These are phyloP conservation scores for Calophaca sinica DNA, from an alignment of 306 rosid genomes.

Conservation along the genomic window DNA sequence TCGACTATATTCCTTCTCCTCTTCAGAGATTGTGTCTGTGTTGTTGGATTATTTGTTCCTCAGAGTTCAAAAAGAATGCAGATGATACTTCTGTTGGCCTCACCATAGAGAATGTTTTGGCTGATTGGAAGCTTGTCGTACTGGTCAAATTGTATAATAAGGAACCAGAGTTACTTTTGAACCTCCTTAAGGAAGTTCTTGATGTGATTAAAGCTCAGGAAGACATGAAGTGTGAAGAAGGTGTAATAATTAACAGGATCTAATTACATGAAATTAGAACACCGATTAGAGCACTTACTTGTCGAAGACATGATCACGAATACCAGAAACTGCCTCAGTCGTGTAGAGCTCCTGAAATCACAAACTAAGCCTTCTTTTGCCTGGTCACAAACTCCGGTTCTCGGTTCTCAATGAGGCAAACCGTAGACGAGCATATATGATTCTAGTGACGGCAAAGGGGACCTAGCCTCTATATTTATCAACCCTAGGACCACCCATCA, in stretches of 20 bases:
- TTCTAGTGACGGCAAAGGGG: too few species aligned
- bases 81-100: conserved; percentile 48
- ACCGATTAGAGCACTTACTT: too few species aligned
- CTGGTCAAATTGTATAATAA: conserved; percentile 61
- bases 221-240: conserved; percentile 57
- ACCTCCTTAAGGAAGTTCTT: conserved; percentile 77
- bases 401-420: too few species aligned
- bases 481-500: too few species aligned
- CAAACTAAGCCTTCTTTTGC: too few species aligned
- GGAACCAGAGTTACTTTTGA: conserved; percentile 79
- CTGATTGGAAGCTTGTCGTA: conserved; percentile 70
- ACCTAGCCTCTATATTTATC: too few species aligned
- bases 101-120: conserved; percentile 49
- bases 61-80: conserved; percentile 50
- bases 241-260: background rate
- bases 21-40: conserved; percentile 75
- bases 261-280: too few species aligned
- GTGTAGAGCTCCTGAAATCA: too few species aligned
- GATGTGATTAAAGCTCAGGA: conserved; percentile 66
- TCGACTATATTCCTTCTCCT: conserved; percentile 72
- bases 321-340: too few species aligned
- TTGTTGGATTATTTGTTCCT: conserved; percentile 72
- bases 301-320: too few species aligned
- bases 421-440: too few species aligned
- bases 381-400: too few species aligned